These are phyloP conservation scores for Mortierella claussenii DNA, from an alignment of 192 early-diverging fungal species.

Conservation along the genomic window DNA sequence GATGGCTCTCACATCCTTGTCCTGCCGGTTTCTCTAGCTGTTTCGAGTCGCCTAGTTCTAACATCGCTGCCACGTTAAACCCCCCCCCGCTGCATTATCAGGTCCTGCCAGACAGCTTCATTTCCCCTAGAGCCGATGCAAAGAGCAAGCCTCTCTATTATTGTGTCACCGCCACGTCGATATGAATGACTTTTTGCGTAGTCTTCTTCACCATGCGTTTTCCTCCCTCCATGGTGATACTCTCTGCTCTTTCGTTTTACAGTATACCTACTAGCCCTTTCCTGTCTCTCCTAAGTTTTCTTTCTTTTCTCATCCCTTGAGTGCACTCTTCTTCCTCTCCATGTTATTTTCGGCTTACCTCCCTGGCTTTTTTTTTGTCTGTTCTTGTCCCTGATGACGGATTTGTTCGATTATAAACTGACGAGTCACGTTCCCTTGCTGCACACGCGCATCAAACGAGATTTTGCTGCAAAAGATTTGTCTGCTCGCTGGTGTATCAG, in stretches of 20 bases:
- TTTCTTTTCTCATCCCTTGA: slow-evolving; percentile 12
- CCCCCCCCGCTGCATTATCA: no score
- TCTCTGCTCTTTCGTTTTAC: neutral
- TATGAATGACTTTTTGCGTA: no score
- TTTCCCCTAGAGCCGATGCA: no score
- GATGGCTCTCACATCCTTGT: no score
- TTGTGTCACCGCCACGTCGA: neutral
- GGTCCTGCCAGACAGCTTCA: no score
- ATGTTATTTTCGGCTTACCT: slow-evolving; percentile 1
- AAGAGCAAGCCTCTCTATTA: neutral
- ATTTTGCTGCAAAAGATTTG: neutral
- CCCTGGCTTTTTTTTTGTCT: slow-evolving; percentile 7
- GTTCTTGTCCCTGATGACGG: neutral
- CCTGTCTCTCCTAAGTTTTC: slow-evolving; percentile 8
- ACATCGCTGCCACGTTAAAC: no score
- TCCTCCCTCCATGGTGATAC: neutral
- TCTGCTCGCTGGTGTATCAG: no score
- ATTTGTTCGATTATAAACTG: slow-evolving; percentile 3
- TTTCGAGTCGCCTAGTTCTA: no score
- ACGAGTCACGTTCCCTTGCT: neutral
- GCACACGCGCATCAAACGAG: neutral
- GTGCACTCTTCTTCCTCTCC: neutral
- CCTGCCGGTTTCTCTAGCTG: no score
- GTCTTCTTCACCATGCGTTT: neutral
- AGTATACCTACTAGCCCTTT: neutral